These are phyloP conservation scores for Skeletonema costatum DNA, from an alignment of 108 stramenopile species.

Conservation along the genomic window DNA sequence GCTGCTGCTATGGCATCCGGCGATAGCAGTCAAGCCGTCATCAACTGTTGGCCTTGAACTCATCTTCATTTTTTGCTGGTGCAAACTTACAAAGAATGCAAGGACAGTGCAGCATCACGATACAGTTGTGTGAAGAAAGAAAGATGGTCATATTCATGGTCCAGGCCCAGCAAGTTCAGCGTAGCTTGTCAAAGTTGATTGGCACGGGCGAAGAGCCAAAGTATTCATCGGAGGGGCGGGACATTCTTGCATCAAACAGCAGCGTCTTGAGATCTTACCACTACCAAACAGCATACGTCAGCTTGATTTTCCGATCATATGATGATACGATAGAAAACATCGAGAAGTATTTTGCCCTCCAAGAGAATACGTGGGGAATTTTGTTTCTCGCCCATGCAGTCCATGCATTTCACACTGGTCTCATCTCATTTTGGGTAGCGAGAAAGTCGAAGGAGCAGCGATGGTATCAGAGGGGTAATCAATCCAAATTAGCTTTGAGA, in stretches of 20 bases:
- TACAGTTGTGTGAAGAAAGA: neutral
- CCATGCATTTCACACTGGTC: no score
- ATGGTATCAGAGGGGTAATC: neutral
- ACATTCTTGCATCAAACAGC: neutral
- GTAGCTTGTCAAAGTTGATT: neutral
- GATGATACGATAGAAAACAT: no score
- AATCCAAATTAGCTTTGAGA: neutral
- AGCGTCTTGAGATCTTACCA: neutral
- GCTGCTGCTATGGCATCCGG: no score
- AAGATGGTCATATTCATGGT: neutral
- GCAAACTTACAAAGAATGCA: no score
- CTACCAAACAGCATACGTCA: neutral
- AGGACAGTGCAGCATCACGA: neutral
- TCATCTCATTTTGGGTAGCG: neutral
- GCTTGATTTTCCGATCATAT: no score
- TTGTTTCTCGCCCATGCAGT: no score
- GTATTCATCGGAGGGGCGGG: neutral
- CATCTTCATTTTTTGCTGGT: no score
- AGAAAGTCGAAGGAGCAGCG: neutral
- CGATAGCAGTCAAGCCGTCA: no score
- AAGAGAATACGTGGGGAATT: no score
- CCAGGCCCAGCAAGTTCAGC: neutral
- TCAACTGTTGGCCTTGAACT: no score
- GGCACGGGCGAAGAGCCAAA: neutral
- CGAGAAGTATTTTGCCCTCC: no score